Evolutionary conservation across 1,284 basidiomycete species (phyloP).

Genomic region (Uromyces viciae-fabae): DNA sequence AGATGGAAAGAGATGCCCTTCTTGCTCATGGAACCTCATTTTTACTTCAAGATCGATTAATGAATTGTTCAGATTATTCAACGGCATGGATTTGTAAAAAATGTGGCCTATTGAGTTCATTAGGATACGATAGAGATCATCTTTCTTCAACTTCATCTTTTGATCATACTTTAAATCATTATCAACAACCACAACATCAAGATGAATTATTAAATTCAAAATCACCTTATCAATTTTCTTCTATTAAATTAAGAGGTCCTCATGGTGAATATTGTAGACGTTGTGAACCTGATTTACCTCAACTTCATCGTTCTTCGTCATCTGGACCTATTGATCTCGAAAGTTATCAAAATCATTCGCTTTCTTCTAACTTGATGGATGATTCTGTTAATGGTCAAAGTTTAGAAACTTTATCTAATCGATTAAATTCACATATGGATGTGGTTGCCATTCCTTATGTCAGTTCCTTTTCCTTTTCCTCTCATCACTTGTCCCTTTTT

Average conservation of each 20-base stretch:
- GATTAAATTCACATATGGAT: constrained; percentile 66
- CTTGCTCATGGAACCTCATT: constrained; percentile 98
- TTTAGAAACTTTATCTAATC: constrained; percentile 60
- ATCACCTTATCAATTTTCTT: constrained; percentile 57
- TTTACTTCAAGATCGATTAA: constrained; percentile 93
- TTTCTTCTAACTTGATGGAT: background rate
- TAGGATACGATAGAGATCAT: constrained; percentile 83
- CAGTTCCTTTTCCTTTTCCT: constrained; percentile 46
- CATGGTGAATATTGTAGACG: constrained; percentile 63
- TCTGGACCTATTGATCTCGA: background rate
- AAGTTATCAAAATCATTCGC: background rate
- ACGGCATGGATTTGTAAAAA: constrained; percentile 96
- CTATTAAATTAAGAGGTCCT: constrained; percentile 59
- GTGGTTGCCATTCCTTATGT: constrained; percentile 94
- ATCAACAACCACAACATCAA: constrained; percentile 63
- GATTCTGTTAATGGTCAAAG: constrained; percentile 53
- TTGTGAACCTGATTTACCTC: constrained; percentile 32
- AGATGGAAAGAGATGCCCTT: constrained; percentile 99
- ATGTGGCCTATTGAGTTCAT: constrained; percentile 89
- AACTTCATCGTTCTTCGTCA: no score
- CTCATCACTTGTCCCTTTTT: constrained; percentile 46
- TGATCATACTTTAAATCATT: constrained; percentile 65
- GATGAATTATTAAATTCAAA: no score
- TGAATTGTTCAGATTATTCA: constrained; percentile 99
- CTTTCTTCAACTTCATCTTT: constrained; percentile 64